Percentiles rank a stretch among this genome's conserved stretches.
These are phyloP conservation scores for Microdochium paspali DNA, from an alignment of 2,329 filamentous ascomycete genomes.

Conservation along the genomic window DNA sequence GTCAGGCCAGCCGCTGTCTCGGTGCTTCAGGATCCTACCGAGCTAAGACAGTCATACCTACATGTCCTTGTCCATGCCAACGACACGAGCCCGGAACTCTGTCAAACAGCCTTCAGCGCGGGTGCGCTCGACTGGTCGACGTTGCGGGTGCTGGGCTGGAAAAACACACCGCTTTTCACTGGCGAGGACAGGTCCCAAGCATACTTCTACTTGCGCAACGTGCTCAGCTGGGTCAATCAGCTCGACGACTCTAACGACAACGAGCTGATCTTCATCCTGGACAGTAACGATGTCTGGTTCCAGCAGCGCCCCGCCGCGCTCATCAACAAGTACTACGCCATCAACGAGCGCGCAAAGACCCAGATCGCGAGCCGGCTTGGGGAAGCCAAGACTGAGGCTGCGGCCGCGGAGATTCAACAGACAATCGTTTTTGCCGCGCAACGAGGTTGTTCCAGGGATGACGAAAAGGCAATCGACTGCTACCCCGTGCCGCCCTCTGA, in stretches of 20 bases:
- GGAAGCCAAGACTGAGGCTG: not conserved
- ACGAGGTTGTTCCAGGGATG: slow-evolving; percentile 5
- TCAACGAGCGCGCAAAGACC: slow-evolving; percentile 6
- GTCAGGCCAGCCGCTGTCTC: not conserved
- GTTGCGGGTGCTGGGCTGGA: slow-evolving; percentile 6
- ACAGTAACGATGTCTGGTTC: slow-evolving; percentile 11
- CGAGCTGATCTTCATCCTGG: slow-evolving; percentile 8
- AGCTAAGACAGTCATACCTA: not conserved
- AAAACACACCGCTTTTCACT: not conserved
- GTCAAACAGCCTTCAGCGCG: slow-evolving; percentile 20
- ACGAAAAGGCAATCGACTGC: slow-evolving; percentile 3
- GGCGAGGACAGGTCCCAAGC: not conserved
- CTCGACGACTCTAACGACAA: slow-evolving; percentile 3
- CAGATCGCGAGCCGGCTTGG: slow-evolving; percentile 3
- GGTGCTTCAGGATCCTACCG: not conserved
- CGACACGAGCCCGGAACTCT: slow-evolving; percentile 1
- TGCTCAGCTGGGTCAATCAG: not conserved
- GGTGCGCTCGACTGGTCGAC: slow-evolving; percentile 6
- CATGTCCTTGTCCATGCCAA: not conserved
- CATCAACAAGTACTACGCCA: slow-evolving; percentile 7
- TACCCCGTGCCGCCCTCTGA: slow-evolving; percentile 4
- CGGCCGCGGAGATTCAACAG: not conserved
- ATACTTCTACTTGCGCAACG: not conserved
- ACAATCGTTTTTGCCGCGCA: slow-evolving; percentile 6
- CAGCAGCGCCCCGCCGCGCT: slow-evolving; percentile 8